Conservation (phyloP, 257 asterid species). For the Solanum appendiculatum region DNA sequence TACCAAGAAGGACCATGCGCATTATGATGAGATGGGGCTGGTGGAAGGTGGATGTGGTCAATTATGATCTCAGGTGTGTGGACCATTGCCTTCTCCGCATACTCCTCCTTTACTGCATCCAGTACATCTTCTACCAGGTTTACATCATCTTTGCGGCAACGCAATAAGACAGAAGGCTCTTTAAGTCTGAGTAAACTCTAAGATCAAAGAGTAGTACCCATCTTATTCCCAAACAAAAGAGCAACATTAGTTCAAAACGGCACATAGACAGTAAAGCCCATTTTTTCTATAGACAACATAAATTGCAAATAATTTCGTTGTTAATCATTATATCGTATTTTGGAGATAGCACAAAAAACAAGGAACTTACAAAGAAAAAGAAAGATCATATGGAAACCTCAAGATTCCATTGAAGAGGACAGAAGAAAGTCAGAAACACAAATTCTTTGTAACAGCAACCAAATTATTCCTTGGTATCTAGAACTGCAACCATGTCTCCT, state of each 20-base stretch:
- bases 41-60: conserved; percentile 63
- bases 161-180: conserved; percentile 85
- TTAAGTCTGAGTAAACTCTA: conserved; percentile 86
- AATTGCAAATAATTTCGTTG: neutral
- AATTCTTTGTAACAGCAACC: neutral
- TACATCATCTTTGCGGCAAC: conserved; percentile 62
- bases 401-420: neutral
- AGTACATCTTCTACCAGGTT: conserved; percentile 48
- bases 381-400: neutral
- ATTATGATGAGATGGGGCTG: conserved; percentile 58
- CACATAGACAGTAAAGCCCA: neutral
- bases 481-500: neutral
- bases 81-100: conserved; percentile 55
- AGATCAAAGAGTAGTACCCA: neutral
- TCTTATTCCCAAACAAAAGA: neutral
- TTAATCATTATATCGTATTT: neutral
- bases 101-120: conserved; percentile 58
- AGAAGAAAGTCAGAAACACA: neutral
- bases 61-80: conserved; percentile 61
- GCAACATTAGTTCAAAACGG: neutral
- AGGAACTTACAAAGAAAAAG: neutral
- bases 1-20: conserved; percentile 69
- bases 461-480: neutral
- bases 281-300: neutral
- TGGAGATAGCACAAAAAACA: neutral